These are phyloP conservation scores for Venturia asperata DNA, from an alignment of 2,329 filamentous ascomycete genomes.

Conservation along the genomic window DNA sequence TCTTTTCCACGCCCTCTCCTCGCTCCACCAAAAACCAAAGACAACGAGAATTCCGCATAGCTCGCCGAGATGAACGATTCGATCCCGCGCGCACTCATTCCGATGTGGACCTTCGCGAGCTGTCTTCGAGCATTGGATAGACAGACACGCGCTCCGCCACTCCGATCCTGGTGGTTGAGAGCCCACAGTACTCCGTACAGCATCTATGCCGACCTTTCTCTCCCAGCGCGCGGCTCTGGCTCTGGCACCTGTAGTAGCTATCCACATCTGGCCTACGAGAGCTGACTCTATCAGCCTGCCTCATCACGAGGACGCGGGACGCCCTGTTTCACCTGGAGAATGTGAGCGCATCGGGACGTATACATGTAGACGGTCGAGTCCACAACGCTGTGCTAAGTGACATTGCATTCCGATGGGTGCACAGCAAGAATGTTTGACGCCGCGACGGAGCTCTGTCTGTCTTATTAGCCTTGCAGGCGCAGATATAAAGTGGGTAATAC, in stretches of 20 bases:
- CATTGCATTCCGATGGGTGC: background rate
- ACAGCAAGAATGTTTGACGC: conserved; percentile 6
- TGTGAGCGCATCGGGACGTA: background rate
- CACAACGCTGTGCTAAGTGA: background rate
- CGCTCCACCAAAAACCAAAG: background rate
- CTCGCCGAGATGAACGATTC: background rate
- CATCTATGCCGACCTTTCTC: background rate
- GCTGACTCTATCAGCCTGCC: background rate
- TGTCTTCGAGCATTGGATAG: background rate
- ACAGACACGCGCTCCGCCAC: background rate
- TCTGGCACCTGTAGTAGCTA: background rate
- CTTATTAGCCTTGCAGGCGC: background rate
- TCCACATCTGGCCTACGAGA: background rate
- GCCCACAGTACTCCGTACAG: background rate
- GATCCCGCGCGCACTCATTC: background rate
- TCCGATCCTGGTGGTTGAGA: background rate
- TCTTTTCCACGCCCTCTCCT: background rate
- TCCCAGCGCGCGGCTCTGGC: background rate
- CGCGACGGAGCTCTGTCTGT: background rate
- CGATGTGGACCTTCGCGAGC: background rate
- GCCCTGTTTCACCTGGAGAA: background rate
- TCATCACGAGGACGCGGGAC: background rate
- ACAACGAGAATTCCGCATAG: background rate
- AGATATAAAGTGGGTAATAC: conserved; percentile 5
- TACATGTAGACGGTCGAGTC: background rate